phyloP scores from a whole-genome alignment of 805 yeast genomes.

The Lachancea kluyveri region DNA sequence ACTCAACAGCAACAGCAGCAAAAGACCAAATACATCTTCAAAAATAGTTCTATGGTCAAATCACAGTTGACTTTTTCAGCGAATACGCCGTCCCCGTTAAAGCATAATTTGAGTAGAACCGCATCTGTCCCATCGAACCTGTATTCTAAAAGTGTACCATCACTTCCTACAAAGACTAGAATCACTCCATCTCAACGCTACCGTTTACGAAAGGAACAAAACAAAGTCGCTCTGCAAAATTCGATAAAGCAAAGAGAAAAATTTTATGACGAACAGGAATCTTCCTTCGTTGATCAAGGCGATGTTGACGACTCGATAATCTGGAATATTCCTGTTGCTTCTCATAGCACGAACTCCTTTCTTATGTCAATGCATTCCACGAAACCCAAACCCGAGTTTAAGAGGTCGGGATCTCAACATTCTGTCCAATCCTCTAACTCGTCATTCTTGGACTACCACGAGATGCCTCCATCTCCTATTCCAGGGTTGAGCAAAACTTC shows the following conservation, averaged over 20 bases:
- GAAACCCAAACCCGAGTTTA: conserved; percentile 6
- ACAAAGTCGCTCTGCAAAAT: conserved; percentile 29
- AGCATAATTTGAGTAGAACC: conserved; percentile 4
- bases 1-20: conserved; percentile 5
- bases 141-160: conserved; percentile 9
- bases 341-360: conserved; percentile 27
- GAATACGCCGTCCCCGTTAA: conserved; percentile 7
- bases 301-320: conserved; percentile 38
- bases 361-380: conserved; percentile 10
- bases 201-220: conserved; percentile 35
- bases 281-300: conserved; percentile 16
- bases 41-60: conserved; percentile 5
- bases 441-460: conserved; percentile 21
- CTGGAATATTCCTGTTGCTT: conserved; percentile 50
- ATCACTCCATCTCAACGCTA: conserved; percentile 40
- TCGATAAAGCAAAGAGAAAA: conserved; percentile 33
- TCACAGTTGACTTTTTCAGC: conserved; percentile 5
- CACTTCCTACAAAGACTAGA: conserved; percentile 14
- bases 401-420: conserved; percentile 6
- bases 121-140: conserved; percentile 3
- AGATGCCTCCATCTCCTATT: conserved; percentile 44
- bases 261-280: conserved; percentile 33
- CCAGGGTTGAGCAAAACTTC: conserved; percentile 35
- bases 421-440: conserved; percentile 19
- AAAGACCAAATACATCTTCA: conserved; percentile 6